Conservation (phyloP, 1,284 basidiomycete genomes). For the Phlebopus sp. region DNA sequence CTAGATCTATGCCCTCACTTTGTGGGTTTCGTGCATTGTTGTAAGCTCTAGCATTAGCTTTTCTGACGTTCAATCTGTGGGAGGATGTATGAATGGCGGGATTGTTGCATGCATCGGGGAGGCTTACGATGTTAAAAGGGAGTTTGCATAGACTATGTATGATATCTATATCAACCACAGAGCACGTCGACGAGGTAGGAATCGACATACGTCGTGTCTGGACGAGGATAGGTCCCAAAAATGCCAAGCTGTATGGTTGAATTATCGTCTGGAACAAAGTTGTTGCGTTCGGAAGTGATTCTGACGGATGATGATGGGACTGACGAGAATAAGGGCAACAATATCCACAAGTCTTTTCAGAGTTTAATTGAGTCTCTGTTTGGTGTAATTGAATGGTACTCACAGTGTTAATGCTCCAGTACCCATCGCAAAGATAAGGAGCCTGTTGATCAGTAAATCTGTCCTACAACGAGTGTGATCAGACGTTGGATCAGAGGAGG, state of each 20-base stretch:
- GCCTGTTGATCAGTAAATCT: slow-evolving; percentile 20
- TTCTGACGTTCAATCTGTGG: slow-evolving; percentile 25
- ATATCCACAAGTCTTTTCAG: slow-evolving; percentile 24
- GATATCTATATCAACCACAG: background rate
- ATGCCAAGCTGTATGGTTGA: slow-evolving; percentile 18
- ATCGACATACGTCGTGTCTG: slow-evolving; percentile 27
- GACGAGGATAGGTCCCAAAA: slow-evolving; percentile 22
- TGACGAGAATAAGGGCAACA: slow-evolving; percentile 27
- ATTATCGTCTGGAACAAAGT: slow-evolving; percentile 13
- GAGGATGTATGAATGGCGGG: background rate
- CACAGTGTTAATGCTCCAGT: slow-evolving; percentile 27
- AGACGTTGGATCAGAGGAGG: background rate
- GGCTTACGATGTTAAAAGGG: slow-evolving; percentile 29
- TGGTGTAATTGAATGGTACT: slow-evolving; percentile 4
- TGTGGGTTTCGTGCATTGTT: background rate
- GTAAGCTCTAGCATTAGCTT: slow-evolving; percentile 17
- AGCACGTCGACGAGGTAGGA: background rate
- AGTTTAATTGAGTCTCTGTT: background rate
- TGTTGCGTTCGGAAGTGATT: no score
- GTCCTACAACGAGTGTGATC: slow-evolving; percentile 14
- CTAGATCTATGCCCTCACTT: slow-evolving; percentile 7
- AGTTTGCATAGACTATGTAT: slow-evolving; percentile 26
- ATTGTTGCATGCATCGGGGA: no score
- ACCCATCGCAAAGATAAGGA: slow-evolving; percentile 26
- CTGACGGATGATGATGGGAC: no score